Conservation (phyloP, 2,329 filamentous ascomycete species). For the Colletotrichum liaoningense region DNA sequence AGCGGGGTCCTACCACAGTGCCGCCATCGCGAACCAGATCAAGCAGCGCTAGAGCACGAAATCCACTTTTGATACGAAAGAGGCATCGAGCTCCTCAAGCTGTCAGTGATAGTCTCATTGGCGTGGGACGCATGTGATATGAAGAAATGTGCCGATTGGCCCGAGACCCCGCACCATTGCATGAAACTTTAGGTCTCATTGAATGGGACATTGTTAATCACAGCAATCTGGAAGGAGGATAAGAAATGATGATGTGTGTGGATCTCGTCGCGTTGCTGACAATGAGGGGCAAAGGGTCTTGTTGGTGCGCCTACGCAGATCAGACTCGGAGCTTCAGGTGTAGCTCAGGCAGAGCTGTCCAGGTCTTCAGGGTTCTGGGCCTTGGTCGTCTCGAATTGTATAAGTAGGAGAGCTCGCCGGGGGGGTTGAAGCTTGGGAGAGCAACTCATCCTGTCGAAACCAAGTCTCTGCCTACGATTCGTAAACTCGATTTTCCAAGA, state of each 20-base stretch:
- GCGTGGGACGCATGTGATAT: conserved; percentile 31
- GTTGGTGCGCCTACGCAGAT: conserved; percentile 4
- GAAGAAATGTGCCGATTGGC: conserved; percentile 29
- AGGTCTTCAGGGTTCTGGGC: conserved; percentile 5
- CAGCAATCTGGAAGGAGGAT: conserved; percentile 33
- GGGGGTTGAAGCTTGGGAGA: not conserved
- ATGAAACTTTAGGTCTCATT: conserved; percentile 23
- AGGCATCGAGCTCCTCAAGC: conserved; percentile 1
- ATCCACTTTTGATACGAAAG: conserved; percentile 34
- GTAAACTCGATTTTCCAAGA: not conserved
- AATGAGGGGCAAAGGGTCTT: conserved; percentile 20
- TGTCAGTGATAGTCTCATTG: not conserved
- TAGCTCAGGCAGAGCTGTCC: not conserved
- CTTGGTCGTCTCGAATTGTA: not conserved
- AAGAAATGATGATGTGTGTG: conserved; percentile 15
- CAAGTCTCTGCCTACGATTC: not conserved
- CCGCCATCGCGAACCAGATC: not conserved
- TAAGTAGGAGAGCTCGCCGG: conserved; percentile 18
- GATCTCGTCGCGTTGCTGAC: conserved; percentile 11
- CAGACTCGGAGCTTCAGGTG: not conserved
- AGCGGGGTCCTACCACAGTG: not conserved
- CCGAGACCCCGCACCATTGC: conserved; percentile 33
- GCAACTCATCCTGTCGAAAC: not conserved
- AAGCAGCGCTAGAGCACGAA: not conserved
- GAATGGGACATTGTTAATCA: conserved; percentile 10